These are phyloP conservation scores for Fusarium sambucinum DNA, from an alignment of 2,329 filamentous ascomycete species.

Conservation along the genomic window DNA sequence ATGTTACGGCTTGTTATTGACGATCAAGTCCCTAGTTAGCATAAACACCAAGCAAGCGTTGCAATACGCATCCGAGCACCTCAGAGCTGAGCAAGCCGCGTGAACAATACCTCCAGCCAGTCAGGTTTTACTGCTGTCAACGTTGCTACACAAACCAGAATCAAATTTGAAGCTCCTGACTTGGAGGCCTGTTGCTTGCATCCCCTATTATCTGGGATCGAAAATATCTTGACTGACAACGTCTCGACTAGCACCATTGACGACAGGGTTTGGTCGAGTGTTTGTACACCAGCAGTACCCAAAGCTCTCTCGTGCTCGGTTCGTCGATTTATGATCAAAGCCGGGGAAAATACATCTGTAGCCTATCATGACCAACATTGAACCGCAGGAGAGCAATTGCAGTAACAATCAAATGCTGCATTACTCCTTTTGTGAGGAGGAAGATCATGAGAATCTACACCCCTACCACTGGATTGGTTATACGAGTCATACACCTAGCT, in stretches of 20 bases:
- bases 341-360: background rate
- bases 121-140: constrained; percentile 22
- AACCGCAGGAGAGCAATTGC: background rate
- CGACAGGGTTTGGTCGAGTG: background rate
- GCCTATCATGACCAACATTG: background rate
- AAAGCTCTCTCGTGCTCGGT: background rate
- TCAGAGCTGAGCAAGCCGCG: constrained; percentile 1
- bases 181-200: background rate
- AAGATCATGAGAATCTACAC: background rate
- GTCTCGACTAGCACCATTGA: background rate
- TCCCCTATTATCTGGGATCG: constrained; percentile 8
- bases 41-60: constrained; percentile 12
- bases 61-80: background rate
- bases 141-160: constrained; percentile 19
- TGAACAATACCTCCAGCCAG: constrained; percentile 27
- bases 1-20: constrained; percentile 39
- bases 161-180: constrained; percentile 1
- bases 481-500: background rate
- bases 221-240: background rate
- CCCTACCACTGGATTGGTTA: background rate
- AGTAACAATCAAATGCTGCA: background rate
- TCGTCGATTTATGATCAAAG: background rate
- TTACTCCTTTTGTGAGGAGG: background rate
- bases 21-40: constrained; percentile 21
- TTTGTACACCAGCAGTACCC: background rate